phyloP scores from a whole-genome alignment of 2,329 filamentous ascomycete species.

The Beauveria sp. region DNA sequence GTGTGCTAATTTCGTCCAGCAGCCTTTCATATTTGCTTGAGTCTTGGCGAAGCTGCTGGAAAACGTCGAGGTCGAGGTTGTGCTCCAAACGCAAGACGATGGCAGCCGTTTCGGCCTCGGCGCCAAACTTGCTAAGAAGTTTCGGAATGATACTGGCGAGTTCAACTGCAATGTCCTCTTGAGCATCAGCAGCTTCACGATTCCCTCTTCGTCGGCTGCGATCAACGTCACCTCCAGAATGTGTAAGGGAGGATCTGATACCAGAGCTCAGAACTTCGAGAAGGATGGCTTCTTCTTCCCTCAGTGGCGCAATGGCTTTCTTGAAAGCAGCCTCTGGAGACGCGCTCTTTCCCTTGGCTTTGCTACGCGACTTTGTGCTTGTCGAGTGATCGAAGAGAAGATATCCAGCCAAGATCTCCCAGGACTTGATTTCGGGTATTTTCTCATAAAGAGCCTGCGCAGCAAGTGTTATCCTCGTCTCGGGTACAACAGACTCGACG shows the following conservation, averaged over 20 bases:
- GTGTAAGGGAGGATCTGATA: conserved; percentile 65
- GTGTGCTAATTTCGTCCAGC: conserved; percentile 85
- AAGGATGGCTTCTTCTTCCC: conserved; percentile 74
- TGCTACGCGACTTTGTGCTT: conserved; percentile 44
- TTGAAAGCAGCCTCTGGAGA: conserved; percentile 56
- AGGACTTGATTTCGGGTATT: conserved; percentile 71
- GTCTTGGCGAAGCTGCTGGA: conserved; percentile 83
- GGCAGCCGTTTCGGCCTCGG: conserved; percentile 77
- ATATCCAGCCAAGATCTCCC: conserved; percentile 85
- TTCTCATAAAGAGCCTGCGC: conserved; percentile 80
- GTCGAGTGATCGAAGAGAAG: conserved; percentile 85
- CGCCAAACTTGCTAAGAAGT: conserved; percentile 86
- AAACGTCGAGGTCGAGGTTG: conserved; percentile 76
- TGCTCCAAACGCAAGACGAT: conserved; percentile 81
- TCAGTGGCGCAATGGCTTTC: conserved; percentile 62
- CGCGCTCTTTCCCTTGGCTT: conserved; percentile 42
- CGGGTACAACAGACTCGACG: conserved; percentile 56
- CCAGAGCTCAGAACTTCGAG: conserved; percentile 80
- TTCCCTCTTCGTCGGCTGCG: conserved; percentile 49
- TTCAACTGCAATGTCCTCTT: conserved; percentile 70
- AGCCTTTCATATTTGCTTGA: conserved; percentile 71
- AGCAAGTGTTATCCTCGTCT: conserved; percentile 79
- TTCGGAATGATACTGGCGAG: conserved; percentile 74
- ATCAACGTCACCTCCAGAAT: conserved; percentile 54
- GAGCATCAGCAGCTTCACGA: conserved; percentile 59